Percentiles rank a stretch among this genome's conserved stretches.
Evolutionary conservation across 2,329 filamentous ascomycete species (phyloP).

Genomic region (Aureobasidium subglaciale): DNA sequence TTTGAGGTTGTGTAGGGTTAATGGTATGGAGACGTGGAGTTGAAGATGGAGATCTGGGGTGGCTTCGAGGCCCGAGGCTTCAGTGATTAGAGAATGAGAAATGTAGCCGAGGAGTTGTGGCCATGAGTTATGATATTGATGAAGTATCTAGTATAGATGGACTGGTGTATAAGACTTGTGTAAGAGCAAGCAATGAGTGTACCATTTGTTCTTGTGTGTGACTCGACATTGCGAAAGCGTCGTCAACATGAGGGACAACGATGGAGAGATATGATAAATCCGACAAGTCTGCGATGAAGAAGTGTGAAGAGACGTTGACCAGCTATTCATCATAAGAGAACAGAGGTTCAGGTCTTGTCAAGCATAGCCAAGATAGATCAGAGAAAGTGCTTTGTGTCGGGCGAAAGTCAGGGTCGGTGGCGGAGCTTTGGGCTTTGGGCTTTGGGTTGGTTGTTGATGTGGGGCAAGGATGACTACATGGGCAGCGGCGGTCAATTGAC

Average conservation of each 20-base stretch:
- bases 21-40: background rate
- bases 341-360: too few species aligned
- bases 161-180: background rate
- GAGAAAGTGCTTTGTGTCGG: background rate
- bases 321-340: too few species aligned
- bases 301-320: too few species aligned
- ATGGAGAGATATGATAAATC: too few species aligned
- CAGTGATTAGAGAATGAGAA: background rate
- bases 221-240: background rate
- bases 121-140: background rate
- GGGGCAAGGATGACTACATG: conserved; percentile 13
- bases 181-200: background rate
- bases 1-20: background rate
- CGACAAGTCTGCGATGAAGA: too few species aligned
- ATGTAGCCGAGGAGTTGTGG: background rate
- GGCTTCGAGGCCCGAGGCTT: conserved; percentile 4
- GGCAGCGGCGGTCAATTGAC: background rate
- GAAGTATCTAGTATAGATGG: too few species aligned
- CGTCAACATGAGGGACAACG: too few species aligned
- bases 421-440: background rate
- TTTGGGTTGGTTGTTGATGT: background rate
- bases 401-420: conserved; percentile 9
- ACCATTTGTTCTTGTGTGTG: background rate
- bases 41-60: background rate
- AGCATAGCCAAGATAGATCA: background rate